Percentiles rank a stretch among this genome's conserved stretches.
phyloP scores from a whole-genome alignment of 257 asterid genomes.

The Solanum virginianum region DNA sequence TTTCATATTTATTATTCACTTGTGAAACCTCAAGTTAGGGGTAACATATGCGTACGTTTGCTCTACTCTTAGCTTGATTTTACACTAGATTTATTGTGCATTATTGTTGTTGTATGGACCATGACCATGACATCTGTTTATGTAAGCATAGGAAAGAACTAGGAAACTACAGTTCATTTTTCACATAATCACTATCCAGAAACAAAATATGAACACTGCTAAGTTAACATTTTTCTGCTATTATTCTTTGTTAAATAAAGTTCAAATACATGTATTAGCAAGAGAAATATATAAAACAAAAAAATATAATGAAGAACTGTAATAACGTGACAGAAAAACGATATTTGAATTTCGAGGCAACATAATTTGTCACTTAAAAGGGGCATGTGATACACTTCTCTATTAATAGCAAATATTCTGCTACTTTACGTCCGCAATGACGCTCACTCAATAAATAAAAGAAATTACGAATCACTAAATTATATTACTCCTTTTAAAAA shows the following conservation, averaged over 20 bases:
- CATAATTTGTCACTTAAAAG: neutral
- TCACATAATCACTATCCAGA: neutral
- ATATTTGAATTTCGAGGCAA: neutral
- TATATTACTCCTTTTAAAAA: neutral
- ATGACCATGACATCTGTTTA: neutral
- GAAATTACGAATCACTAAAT: no score
- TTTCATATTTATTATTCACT: no score
- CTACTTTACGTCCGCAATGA: neutral
- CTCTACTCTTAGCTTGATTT: no score
- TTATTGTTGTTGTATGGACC: neutral
- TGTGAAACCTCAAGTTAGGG: no score
- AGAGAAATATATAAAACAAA: neutral
- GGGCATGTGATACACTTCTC: neutral
- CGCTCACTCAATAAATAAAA: no score
- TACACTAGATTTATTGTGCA: neutral
- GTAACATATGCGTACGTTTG: no score
- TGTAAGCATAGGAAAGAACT: neutral
- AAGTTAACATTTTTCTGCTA: neutral
- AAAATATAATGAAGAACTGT: neutral
- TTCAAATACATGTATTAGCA: neutral
- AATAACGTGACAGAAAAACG: neutral
- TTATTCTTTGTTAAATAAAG: neutral
- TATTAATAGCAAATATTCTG: neutral
- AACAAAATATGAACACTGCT: neutral
- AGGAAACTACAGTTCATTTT: neutral